Conservation (phyloP, 768 basidiomycete species). For the Serendipita indica region DNA sequence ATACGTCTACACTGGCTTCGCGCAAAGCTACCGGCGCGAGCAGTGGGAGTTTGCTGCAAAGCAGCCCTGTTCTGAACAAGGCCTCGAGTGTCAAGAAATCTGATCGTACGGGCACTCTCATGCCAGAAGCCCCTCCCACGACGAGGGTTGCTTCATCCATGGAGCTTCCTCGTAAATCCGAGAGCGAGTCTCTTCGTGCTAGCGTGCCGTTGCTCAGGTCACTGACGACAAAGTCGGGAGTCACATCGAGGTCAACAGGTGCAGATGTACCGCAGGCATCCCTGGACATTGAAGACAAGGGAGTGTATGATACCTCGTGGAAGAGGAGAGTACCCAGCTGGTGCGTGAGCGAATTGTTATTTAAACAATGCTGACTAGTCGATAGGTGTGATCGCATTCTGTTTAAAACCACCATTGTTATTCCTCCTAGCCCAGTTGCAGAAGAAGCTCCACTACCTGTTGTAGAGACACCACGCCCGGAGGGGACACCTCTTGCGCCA, state of each 20-base stretch:
- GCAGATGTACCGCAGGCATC: slow-evolving; percentile 27
- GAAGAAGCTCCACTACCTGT: neutral
- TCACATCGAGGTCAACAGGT: slow-evolving; percentile 18
- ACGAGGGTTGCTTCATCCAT: neutral
- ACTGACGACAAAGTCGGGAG: neutral
- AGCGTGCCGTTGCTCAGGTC: slow-evolving; percentile 1
- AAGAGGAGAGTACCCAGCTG: slow-evolving; percentile 78
- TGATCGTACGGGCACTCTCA: slow-evolving; percentile 4
- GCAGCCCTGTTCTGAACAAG: neutral
- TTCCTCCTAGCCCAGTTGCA: neutral
- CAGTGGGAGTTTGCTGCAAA: neutral
- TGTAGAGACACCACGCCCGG: neutral
- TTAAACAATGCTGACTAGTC: neutral
- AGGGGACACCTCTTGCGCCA: neutral
- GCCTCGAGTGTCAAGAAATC: neutral
- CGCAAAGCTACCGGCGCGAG: neutral
- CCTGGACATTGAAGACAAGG: slow-evolving; percentile 34
- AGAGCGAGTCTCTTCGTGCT: neutral
- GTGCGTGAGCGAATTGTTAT: slow-evolving; percentile 26
- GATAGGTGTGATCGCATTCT: slow-evolving; percentile 71
- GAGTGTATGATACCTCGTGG: slow-evolving; percentile 66
- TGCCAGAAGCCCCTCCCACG: slow-evolving; percentile 8
- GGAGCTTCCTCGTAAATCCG: neutral
- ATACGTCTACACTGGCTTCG: neutral
- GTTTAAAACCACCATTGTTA: slow-evolving; percentile 53